Conservation (phyloP, 106 monocot genomes). For the Platanthera guangdongensis region DNA sequence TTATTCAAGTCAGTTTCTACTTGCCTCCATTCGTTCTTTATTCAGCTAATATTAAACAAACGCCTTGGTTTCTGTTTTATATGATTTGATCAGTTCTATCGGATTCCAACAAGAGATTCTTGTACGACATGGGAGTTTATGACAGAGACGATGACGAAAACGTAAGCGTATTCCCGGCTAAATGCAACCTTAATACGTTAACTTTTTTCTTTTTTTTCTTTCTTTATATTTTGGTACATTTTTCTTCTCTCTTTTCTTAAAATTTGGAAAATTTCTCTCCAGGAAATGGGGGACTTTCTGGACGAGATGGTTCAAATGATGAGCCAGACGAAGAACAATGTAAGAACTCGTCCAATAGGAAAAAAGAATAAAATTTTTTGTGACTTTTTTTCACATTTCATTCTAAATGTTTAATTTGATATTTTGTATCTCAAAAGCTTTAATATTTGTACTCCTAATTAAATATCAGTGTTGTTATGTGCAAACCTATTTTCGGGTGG, state of each 20-base stretch:
- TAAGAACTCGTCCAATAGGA: constrained; percentile 12
- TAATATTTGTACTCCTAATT: too few species aligned
- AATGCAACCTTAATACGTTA: not conserved
- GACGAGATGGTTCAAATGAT: constrained; percentile 83
- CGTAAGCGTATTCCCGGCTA: constrained; percentile 16
- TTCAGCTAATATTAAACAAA: not conserved
- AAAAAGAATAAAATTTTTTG: not conserved
- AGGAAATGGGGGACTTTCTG: constrained; percentile 81
- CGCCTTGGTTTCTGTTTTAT: not conserved
- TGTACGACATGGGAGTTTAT: constrained; percentile 75
- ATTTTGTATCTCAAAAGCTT: not conserved
- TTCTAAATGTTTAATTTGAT: not conserved
- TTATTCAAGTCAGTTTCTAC: constrained; percentile 49
- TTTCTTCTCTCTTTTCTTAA: not conserved
- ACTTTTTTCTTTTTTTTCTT: not conserved
- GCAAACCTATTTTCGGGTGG: too few species aligned
- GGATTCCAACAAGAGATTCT: constrained; percentile 78
- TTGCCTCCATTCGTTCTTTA: constrained; percentile 2
- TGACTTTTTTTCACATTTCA: not conserved
- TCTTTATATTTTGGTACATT: not conserved
- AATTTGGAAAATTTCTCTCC: not conserved
- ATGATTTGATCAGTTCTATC: constrained; percentile 59
- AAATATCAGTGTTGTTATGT: too few species aligned
- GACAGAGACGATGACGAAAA: constrained; percentile 48
- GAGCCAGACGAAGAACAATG: constrained; percentile 52